These are phyloP conservation scores for Akanthomyces lecanii DNA, from an alignment of 2,329 filamentous ascomycete genomes.

Conservation along the genomic window DNA sequence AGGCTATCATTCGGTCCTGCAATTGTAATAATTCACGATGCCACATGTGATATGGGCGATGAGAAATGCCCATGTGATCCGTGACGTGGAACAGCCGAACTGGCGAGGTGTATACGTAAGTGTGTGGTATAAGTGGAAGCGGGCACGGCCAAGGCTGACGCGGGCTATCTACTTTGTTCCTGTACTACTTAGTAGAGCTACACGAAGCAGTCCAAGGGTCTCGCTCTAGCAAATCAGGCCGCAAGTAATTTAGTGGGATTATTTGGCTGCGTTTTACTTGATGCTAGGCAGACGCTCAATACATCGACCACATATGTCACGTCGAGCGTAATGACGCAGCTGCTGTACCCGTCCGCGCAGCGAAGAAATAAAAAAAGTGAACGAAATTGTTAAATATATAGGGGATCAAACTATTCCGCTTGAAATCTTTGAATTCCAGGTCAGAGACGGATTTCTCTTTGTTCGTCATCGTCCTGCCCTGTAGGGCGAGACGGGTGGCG, in stretches of 20 bases:
- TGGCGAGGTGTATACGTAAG: neutral
- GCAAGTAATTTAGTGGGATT: too few species aligned
- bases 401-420: too few species aligned
- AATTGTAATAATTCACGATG: neutral
- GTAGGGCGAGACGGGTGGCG: neutral
- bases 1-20: neutral
- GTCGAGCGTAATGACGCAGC: neutral
- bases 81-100: neutral
- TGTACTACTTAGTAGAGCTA: neutral
- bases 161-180: neutral
- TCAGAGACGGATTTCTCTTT: neutral
- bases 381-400: neutral
- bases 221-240: neutral
- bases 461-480: neutral
- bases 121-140: neutral
- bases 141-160: neutral
- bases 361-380: neutral
- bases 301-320: too few species aligned
- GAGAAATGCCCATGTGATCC: neutral
- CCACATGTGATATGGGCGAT: neutral
- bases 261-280: too few species aligned
- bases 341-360: neutral
- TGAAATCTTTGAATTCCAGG: neutral
- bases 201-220: neutral
- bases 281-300: too few species aligned